Conservation (phyloP, 306 rosid species). For the peach (Prunus persica) region DNA sequence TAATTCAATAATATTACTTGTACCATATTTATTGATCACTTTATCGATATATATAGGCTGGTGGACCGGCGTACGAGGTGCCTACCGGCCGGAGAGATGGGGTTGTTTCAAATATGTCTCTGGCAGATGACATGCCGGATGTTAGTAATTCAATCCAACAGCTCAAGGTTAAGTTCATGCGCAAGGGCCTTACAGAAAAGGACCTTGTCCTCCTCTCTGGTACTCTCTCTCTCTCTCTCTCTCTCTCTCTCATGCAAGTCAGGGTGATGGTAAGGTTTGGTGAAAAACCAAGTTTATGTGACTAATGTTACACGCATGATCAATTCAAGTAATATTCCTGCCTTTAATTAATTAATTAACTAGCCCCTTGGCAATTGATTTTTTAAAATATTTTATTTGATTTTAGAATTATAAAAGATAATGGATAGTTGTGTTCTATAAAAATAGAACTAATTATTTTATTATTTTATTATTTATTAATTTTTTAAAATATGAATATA, state of each 20-base stretch:
- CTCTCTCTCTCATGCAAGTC: conserved; percentile 39
- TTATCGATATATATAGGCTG: conserved; percentile 29
- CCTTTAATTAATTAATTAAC: too few relatives aligned
- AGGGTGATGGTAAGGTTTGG: conserved; percentile 51
- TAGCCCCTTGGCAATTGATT: too few relatives aligned
- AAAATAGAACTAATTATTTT: too few relatives aligned
- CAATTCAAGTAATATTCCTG: background rate
- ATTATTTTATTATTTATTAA: too few relatives aligned
- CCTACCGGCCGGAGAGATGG: conserved; percentile 86
- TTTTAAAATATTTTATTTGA: fast-evolving
- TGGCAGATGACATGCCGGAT: conserved; percentile 70
- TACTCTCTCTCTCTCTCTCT: conserved; percentile 27
- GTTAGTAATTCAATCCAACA: conserved; percentile 61
- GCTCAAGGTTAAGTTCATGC: conserved; percentile 54
- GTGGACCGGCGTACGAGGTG: conserved; percentile 69
- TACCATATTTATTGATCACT: fast-evolving
- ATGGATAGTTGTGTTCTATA: too few relatives aligned
- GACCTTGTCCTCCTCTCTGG: conserved; percentile 90
- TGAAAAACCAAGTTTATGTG: conserved; percentile 13
- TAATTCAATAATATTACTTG: too few relatives aligned
- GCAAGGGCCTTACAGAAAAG: conserved; percentile 61
- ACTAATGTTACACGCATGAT: background rate
- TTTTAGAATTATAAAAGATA: too few relatives aligned
- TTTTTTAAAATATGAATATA: too few relatives aligned
- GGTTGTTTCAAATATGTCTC: conserved; percentile 42